Base-by-base conservation (phyloP, 2,329 filamentous ascomycete species). In the Trichoderma sp. region DNA sequence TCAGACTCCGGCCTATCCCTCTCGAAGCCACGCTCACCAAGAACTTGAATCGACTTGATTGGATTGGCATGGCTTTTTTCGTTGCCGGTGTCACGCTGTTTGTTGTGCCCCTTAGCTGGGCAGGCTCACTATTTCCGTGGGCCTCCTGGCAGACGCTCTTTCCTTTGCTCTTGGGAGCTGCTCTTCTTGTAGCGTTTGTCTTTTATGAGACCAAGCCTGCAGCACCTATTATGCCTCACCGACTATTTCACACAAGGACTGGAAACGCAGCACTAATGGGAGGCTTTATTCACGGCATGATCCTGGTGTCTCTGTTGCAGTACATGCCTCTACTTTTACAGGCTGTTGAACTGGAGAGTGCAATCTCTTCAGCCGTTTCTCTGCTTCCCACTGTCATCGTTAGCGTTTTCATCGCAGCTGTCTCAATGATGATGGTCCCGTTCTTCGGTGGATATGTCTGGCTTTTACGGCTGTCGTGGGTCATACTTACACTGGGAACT, bases 101-200 rank as follows among this genome's bases (percentile, higher is more conserved):
- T 49, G 68, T 72, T 3, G 51, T 79, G n/a, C 77, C 78, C 0
- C 39, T 79, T 7, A 79, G 76, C 65, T 80, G 78, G 78, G 79
- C 75, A 1, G 76, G 74, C 6, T 52, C 74, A 8, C 37, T 80
- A 39, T 80, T 76, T 63, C 69, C 78, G 2, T 79, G 79, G 78
- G 59, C 65, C 1, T 78, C 77, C 0, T 80, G 75, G 73, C 61
- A 72, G 43, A 80, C 79, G 1, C 70, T 80, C 5, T 58, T 80
- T 5, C 78, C 78, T 0, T 52, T 81, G 8, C 28, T 79, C 16
- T 55, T 79, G 5, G 78, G 79, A 5, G 55, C 73, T 3, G 52
- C 73, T 6, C 34, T 77, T 2, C 72, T 79, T 6, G 69, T 72
- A 8, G 56, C 63, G 2, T 80, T 80, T 59, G 73, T 34, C 3